Conservation (phyloP, 2,329 filamentous ascomycete genomes). For the Gnomoniopsis smithogilvyi region DNA sequence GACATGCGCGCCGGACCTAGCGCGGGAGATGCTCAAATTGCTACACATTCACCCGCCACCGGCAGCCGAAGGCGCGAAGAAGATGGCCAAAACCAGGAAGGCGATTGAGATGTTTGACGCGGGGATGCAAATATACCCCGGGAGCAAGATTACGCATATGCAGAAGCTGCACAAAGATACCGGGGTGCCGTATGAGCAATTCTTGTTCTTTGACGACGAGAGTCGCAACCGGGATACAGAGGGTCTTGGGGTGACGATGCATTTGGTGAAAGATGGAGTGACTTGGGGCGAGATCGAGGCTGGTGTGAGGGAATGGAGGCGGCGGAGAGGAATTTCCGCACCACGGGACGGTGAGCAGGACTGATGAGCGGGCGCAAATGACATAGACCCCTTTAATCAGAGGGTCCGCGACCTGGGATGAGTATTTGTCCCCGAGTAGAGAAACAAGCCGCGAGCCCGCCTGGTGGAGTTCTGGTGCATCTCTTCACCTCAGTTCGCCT, state of each 20-base stretch:
- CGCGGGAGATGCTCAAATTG: slow-evolving; percentile 73
- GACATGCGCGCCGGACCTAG: slow-evolving; percentile 76
- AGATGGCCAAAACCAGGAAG: slow-evolving; percentile 32
- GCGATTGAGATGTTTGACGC: slow-evolving; percentile 60
- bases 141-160: slow-evolving; percentile 84
- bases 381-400: no score
- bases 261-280: slow-evolving; percentile 76
- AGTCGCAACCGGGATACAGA: slow-evolving; percentile 79
- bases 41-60: slow-evolving; percentile 53
- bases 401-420: no score
- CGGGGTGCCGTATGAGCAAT: slow-evolving; percentile 71
- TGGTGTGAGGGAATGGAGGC: slow-evolving; percentile 79
- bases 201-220: slow-evolving; percentile 97
- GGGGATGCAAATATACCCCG: slow-evolving; percentile 67
- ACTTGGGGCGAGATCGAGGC: slow-evolving; percentile 72
- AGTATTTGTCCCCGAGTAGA: no score
- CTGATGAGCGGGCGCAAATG: neutral
- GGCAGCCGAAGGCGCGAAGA: slow-evolving; percentile 19
- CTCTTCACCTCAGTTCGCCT: no score
- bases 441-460: no score
- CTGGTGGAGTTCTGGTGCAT: no score
- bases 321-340: slow-evolving; percentile 49
- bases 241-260: slow-evolving; percentile 77
- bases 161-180: slow-evolving; percentile 67
- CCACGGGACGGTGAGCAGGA: neutral